Evolutionary conservation across 495 filamentous ascomycete species (phyloP).

Genomic region (Glarea lozoyensis): DNA sequence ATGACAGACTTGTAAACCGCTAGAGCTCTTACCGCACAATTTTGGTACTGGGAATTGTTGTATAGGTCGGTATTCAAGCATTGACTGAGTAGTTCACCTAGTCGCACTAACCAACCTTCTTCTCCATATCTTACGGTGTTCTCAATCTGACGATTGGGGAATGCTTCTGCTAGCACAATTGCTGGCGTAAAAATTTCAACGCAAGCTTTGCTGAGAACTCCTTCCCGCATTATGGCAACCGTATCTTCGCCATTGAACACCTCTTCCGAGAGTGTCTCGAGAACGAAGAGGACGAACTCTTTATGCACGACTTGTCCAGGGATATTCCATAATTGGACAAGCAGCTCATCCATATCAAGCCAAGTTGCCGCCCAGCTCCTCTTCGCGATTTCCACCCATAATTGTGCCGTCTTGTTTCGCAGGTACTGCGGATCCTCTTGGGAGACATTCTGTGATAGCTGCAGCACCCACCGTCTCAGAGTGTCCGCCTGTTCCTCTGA

Average conservation of each 20-base stretch:
- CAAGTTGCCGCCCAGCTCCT: conserved; percentile 84
- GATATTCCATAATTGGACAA: conserved; percentile 71
- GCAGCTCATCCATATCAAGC: conserved; percentile 83
- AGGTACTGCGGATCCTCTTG: conserved; percentile 73
- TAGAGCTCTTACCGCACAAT: conserved; percentile 64
- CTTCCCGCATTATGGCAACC: conserved; percentile 71
- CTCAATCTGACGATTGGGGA: conserved; percentile 55
- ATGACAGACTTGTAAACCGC: conserved; percentile 66
- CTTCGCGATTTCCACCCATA: conserved; percentile 94
- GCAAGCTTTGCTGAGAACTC: conserved; percentile 74
- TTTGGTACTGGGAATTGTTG: conserved; percentile 52
- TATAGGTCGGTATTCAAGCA: conserved; percentile 58
- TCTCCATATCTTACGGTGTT: conserved; percentile 59
- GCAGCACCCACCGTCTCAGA: conserved; percentile 65
- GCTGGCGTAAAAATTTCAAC: conserved; percentile 88
- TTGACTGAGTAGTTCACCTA: conserved; percentile 62
- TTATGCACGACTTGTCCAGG: conserved; percentile 59
- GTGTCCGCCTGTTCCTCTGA: conserved; percentile 49
- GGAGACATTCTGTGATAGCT: conserved; percentile 64
- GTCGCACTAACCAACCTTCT: conserved; percentile 80
- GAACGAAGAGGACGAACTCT: conserved; percentile 68
- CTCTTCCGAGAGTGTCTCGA: conserved; percentile 93
- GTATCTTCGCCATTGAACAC: conserved; percentile 86
- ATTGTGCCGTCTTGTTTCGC: conserved; percentile 87
- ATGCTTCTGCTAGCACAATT: conserved; percentile 60